Percentiles rank a stretch among this genome's conserved stretches.
phyloP scores from a whole-genome alignment of 2,329 filamentous ascomycete species.

The Penicillium sp. region DNA sequence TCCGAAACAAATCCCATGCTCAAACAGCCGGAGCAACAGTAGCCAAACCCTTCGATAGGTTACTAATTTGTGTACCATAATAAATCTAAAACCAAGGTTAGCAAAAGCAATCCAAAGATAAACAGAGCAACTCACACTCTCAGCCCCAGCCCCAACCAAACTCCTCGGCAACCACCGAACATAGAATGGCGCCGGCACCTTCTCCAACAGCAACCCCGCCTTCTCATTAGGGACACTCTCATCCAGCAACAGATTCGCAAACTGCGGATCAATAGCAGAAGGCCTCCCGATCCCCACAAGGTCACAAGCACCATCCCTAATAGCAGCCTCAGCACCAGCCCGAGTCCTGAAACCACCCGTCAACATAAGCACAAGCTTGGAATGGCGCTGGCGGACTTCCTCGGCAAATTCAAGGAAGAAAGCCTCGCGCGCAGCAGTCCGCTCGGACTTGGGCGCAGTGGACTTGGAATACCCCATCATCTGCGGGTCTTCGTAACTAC shows the following conservation, averaged over 20 bases:
- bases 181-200: constrained; percentile 24
- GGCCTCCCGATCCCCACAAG: constrained; percentile 49
- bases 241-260: constrained; percentile 36
- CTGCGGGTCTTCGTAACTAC: constrained; percentile 53
- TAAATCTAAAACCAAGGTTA: neutral
- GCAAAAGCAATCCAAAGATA: neutral
- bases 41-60: too few species aligned
- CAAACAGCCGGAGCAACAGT: too few species aligned
- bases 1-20: too few species aligned
- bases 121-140: constrained; percentile 26
- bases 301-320: constrained; percentile 47
- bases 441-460: constrained; percentile 31
- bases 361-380: constrained; percentile 50
- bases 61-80: neutral
- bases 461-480: constrained; percentile 33
- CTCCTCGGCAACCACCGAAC: constrained; percentile 21
- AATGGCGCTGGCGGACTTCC: constrained; percentile 47
- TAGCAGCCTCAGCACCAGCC: constrained; percentile 48
- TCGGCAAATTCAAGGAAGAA: constrained; percentile 65
- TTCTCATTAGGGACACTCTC: constrained; percentile 25
- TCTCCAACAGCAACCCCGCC: constrained; percentile 23
- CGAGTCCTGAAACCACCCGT: constrained; percentile 60
- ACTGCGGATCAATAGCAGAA: constrained; percentile 42
- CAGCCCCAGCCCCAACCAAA: constrained; percentile 29
- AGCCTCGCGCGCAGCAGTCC: constrained; percentile 56